A percentile compares a stretch with the other conserved stretches of the same genome.
These are phyloP conservation scores for Hebeloma cylindrosporum DNA, from an alignment of 768 basidiomycete species.

Conservation along the genomic window DNA sequence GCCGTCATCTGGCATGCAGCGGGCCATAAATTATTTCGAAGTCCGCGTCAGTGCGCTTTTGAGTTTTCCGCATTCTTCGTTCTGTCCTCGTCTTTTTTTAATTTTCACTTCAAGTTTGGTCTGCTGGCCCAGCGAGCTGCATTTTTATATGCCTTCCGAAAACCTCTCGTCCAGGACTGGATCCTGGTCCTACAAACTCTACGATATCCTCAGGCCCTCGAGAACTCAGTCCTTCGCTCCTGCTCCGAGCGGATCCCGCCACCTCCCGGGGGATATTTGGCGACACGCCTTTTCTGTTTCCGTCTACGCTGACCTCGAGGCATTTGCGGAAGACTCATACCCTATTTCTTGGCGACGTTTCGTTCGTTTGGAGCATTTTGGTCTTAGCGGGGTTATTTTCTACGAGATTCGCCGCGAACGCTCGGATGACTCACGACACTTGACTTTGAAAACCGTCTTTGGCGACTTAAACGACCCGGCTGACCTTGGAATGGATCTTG, in stretches of 20 bases:
- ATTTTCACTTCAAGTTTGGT: too few relatives aligned
- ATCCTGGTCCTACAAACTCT: slow-evolving; percentile 19
- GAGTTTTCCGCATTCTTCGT: too few relatives aligned
- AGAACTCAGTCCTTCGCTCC: too few relatives aligned
- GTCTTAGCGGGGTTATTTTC: slow-evolving; percentile 30
- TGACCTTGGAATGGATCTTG: slow-evolving; percentile 27
- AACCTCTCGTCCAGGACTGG: background rate
- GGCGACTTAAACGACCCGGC: slow-evolving; percentile 18
- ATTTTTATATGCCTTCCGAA: background rate
- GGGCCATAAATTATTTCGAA: too few relatives aligned
- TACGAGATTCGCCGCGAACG: slow-evolving; percentile 21
- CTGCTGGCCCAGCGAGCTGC: slow-evolving; percentile 12
- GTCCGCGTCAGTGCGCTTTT: too few relatives aligned
- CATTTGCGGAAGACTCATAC: background rate
- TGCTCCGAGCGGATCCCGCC: slow-evolving; percentile 10
- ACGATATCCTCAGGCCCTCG: slow-evolving; percentile 18
- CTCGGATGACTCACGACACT: too few relatives aligned
- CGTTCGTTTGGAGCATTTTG: slow-evolving; percentile 26
- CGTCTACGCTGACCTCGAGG: slow-evolving; percentile 25
- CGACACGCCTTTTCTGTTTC: slow-evolving; percentile 21
- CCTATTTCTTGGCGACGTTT: slow-evolving; percentile 21
- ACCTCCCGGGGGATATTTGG: slow-evolving; percentile 25
- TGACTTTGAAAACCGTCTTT: slow-evolving; percentile 20
- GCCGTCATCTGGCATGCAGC: too few relatives aligned
- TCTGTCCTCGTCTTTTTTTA: too few relatives aligned